A percentile compares a stretch with the other conserved stretches of the same genome.
Conservation (phyloP, 2,329 filamentous ascomycete genomes). For the Botrytis byssoidea region DNA sequence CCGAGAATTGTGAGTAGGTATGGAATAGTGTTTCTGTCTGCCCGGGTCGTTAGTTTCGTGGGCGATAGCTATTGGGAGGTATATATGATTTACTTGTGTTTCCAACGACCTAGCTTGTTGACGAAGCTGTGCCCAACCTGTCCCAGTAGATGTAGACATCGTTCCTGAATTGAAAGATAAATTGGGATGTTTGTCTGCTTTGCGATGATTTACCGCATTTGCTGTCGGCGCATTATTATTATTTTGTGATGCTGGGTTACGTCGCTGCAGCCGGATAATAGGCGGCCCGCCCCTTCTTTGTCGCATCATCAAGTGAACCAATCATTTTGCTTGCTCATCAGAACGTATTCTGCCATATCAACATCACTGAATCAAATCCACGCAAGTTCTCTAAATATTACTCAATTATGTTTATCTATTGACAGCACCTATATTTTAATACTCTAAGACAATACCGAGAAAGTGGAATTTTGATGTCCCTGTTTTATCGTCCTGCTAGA, state of each 20-base stretch:
- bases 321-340: neutral
- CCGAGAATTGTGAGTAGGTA: constrained; percentile 87
- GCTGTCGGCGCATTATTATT: neutral
- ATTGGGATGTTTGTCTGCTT: neutral
- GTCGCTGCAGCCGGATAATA: constrained; percentile 19
- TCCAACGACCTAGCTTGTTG: constrained; percentile 86
- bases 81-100: constrained; percentile 64
- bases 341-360: neutral
- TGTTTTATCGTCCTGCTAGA: neutral
- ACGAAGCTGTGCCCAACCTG: constrained; percentile 88
- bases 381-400: neutral
- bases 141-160: constrained; percentile 30
- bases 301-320: neutral
- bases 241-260: constrained; percentile 15
- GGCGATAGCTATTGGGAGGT: neutral
- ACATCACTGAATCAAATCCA: neutral
- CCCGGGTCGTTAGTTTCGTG: neutral
- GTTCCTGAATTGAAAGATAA: neutral
- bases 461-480: too few species aligned
- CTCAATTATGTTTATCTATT: neutral
- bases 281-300: constrained; percentile 13
- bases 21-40: constrained; percentile 52
- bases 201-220: constrained; percentile 7
- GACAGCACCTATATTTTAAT: neutral
- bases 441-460: too few species aligned